These are phyloP conservation scores for Spencermartinsiella europaea DNA, from an alignment of 805 yeast genomes.

Conservation along the genomic window DNA sequence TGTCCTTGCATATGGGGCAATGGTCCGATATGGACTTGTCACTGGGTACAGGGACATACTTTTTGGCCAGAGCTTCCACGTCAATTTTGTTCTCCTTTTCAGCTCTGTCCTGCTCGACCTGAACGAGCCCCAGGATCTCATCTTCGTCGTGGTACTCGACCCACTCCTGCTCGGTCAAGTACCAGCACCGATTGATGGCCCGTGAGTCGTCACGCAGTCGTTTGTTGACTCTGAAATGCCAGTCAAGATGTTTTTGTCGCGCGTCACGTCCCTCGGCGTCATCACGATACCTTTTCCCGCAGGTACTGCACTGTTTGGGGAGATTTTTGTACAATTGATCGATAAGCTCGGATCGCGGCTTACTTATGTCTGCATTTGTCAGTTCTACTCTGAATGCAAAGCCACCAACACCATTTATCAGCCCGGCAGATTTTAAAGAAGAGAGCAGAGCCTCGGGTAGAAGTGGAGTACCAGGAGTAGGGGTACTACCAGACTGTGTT, in stretches of 20 bases:
- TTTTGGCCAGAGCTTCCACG: conserved; percentile 35
- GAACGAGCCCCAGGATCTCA: conserved; percentile 44
- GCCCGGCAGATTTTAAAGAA: conserved; percentile 2
- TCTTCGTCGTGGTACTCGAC: conserved; percentile 59
- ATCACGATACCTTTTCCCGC: conserved; percentile 79
- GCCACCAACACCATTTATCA: conserved; percentile 1
- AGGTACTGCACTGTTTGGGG: conserved; percentile 78
- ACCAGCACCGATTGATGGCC: conserved; percentile 77
- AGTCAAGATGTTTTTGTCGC: conserved; percentile 74
- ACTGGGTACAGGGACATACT: conserved; percentile 63
- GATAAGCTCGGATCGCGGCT: conserved; percentile 30
- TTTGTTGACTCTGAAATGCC: conserved; percentile 93
- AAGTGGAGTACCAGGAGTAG: neutral
- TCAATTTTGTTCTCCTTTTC: conserved; percentile 16
- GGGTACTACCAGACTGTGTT: no score
- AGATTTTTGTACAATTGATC: conserved; percentile 49
- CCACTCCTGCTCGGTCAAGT: conserved; percentile 68
- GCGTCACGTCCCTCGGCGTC: conserved; percentile 49
- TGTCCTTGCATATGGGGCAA: conserved; percentile 71
- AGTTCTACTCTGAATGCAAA: conserved; percentile 26
- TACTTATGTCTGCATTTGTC: conserved; percentile 27
- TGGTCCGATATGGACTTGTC: conserved; percentile 48
- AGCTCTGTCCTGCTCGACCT: conserved; percentile 14
- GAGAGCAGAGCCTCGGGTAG: neutral
- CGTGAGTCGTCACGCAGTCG: conserved; percentile 47